A percentile compares a stretch with the other conserved stretches of the same genome.
phyloP scores from a whole-genome alignment of 805 yeast genomes.

The Tetrapisispora phaffii region DNA sequence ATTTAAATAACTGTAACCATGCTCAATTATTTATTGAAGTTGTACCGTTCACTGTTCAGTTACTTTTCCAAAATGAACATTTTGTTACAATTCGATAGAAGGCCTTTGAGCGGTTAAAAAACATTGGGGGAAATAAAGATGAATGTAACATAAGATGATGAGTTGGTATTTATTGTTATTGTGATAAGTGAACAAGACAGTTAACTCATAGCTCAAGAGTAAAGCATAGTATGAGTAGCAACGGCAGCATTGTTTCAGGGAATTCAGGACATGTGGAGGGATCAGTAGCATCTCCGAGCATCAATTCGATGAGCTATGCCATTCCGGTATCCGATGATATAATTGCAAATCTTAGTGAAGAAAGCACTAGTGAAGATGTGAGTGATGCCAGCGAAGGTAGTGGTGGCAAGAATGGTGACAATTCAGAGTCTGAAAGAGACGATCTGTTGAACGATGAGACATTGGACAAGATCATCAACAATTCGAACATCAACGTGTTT shows the following conservation, averaged over 20 bases:
- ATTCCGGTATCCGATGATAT: constrained; percentile 20
- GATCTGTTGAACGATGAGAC: constrained; percentile 9
- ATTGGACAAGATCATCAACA: constrained; percentile 12
- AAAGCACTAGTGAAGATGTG: constrained; percentile 1
- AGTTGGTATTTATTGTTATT: too few species aligned
- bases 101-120: too few species aligned
- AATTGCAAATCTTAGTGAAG: neutral
- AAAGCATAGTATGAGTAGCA: neutral
- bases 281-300: constrained; percentile 14
- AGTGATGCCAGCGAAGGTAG: neutral
- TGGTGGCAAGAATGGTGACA: constrained; percentile 2
- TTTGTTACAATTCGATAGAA: too few species aligned
- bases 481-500: constrained; percentile 2
- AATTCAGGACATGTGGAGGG: neutral
- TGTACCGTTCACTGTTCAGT: too few species aligned
- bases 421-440: neutral
- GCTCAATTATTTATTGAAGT: too few species aligned
- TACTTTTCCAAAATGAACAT: too few species aligned
- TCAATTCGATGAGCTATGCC: constrained; percentile 22
- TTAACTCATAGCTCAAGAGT: too few species aligned
- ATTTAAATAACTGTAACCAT: too few species aligned
- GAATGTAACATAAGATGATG: too few species aligned
- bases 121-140: too few species aligned
- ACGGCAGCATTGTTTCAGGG: neutral
- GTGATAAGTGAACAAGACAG: too few species aligned